These are phyloP conservation scores for Xylaria sp. DNA, from an alignment of 2,329 filamentous ascomycete genomes.

Conservation along the genomic window DNA sequence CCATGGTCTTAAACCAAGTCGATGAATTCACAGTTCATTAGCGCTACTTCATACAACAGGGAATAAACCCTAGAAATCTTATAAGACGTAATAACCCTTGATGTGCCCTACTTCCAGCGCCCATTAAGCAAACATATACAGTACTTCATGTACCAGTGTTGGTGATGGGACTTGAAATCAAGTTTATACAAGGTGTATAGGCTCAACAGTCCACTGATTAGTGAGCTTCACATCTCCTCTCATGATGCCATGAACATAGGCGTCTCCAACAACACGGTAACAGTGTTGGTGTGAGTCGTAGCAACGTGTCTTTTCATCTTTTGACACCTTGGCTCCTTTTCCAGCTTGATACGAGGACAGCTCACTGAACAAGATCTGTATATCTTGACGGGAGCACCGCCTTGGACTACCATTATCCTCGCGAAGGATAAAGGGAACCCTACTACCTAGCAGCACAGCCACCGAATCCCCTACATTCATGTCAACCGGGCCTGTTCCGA, in stretches of 20 bases:
- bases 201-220: conserved; percentile 15
- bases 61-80: too few species aligned
- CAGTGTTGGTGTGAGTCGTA: conserved; percentile 23
- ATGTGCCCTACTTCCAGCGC: not conserved
- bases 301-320: conserved; percentile 11
- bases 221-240: conserved; percentile 14
- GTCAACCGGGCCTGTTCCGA: conserved; percentile 35
- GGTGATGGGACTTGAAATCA: too few species aligned
- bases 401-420: not conserved
- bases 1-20: not conserved
- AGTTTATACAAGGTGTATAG: conserved; percentile 28
- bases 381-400: conserved; percentile 23
- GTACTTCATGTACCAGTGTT: not conserved
- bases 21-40: too few species aligned
- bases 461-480: conserved; percentile 31
- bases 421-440: conserved; percentile 38
- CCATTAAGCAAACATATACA: not conserved
- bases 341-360: conserved; percentile 26
- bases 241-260: conserved; percentile 37
- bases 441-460: conserved; percentile 33
- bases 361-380: conserved; percentile 31
- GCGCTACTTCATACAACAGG: too few species aligned
- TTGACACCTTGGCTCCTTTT: conserved; percentile 16
- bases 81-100: too few species aligned
- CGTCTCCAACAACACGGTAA: conserved; percentile 35